phyloP scores from a whole-genome alignment of 2,329 filamentous ascomycete genomes.

The Pestalotiopsis sp. region DNA sequence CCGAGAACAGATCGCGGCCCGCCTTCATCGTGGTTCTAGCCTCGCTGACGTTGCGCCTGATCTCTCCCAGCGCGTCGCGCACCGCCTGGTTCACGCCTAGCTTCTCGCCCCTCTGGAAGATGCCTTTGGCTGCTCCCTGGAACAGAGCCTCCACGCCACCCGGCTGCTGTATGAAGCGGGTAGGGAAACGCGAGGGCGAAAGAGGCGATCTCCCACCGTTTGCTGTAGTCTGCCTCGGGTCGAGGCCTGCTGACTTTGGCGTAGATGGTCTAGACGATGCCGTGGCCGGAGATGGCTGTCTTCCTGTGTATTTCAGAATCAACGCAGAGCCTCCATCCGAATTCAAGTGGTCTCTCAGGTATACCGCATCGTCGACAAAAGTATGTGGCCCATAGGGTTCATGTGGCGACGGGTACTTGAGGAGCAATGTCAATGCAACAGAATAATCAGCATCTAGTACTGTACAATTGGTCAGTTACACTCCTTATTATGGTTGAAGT shows the following conservation, averaged over 20 bases:
- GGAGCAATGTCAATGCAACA: constrained; percentile 75
- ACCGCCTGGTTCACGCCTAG: constrained; percentile 81
- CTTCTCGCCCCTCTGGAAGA: constrained; percentile 73
- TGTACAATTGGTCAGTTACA: constrained; percentile 32
- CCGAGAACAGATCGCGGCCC: constrained; percentile 36
- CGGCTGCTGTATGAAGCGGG: constrained; percentile 54
- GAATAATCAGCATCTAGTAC: constrained; percentile 90
- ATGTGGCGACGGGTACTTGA: constrained; percentile 77
- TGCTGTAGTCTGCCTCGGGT: constrained; percentile 42
- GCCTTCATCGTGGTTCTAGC: constrained; percentile 46
- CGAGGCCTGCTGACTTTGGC: constrained; percentile 36
- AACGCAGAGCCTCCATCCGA: constrained; percentile 64
- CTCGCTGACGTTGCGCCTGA: constrained; percentile 74
- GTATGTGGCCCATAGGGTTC: constrained; percentile 69
- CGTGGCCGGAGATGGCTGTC: constrained; percentile 40
- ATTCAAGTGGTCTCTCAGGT: constrained; percentile 68
- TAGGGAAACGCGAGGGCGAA: constrained; percentile 50
- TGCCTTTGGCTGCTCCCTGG: constrained; percentile 75
- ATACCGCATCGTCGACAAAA: constrained; percentile 85
- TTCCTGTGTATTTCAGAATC: constrained; percentile 72
- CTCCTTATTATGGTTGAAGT: background rate
- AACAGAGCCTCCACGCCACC: constrained; percentile 71
- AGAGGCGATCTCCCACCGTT: constrained; percentile 47
- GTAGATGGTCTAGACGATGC: constrained; percentile 33
- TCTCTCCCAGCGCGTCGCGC: constrained; percentile 79